Evolutionary conservation across 202 grass and related monocot genomes (phyloP), one percentile per base, ranked within the genome.

Genomic region (Thinopyrum obtusiflorum): DNA sequence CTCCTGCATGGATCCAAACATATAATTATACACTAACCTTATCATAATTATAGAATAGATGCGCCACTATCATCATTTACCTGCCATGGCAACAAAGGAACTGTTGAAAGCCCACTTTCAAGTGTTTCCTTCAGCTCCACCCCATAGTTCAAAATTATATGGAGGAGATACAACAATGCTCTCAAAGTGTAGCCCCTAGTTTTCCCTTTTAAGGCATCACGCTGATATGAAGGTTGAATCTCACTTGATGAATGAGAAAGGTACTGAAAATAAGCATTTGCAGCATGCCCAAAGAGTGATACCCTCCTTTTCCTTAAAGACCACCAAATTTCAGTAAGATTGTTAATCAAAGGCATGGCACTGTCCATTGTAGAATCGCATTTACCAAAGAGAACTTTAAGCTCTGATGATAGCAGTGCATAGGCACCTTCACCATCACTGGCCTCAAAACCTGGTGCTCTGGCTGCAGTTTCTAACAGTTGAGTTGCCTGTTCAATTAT

Each of bases 21-120:
- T 79, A 83, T 59, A 72, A 65, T 76, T 77, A 84, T 53, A 72
- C 3, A 21, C 13, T 72, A 57, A 78, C 49, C 40, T 37, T 65
- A 57, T 74, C 32, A 68, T 49, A 86, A 65, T 68, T 85, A 86
- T 44, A 53, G 24, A 93, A 83, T 80, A 72, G 20, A 79, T 82
- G 53, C 32, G 44, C 32, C 51, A 85, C 61, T 61, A 81, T 62
- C 64, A 55, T 31, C 20, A 40, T 12, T 44, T 85, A 95, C 95
- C 91, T 98, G 95, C 95, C 91, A 98, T 79, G 93, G 91, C 83
- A 95, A 85, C 86, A 93, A 78, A 72, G 95, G 88, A 93, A 95
- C 93, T 82, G 70, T 35, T 80, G 88, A 86, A 89, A 98, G 79
- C 63, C 91, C 95, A 53, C 68, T 73, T 89, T 89, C 87, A 59